These are phyloP conservation scores for Tanacetum coccineum DNA, from an alignment of 129 eudicot genomes.

Conservation along the genomic window DNA sequence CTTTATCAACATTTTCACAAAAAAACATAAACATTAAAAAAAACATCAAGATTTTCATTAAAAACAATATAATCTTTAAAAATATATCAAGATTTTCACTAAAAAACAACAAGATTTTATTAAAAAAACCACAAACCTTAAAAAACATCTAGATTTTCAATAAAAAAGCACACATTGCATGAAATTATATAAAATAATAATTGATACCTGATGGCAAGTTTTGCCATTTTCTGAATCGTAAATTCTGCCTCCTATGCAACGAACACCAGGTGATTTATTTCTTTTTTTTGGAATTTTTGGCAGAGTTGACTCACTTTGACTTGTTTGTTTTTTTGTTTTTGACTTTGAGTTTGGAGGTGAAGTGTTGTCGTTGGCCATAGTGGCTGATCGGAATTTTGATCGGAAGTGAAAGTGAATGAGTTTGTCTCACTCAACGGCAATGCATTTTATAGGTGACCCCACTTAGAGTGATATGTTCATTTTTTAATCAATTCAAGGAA, in stretches of 20 bases:
- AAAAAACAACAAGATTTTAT: background rate
- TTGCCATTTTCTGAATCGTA: conserved; percentile 56
- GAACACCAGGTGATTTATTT: conserved; percentile 40
- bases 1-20: background rate
- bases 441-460: too few species aligned
- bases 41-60: background rate
- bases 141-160: background rate
- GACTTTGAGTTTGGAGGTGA: too few species aligned
- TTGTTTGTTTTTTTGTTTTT: too few species aligned
- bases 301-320: too few species aligned
- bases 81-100: background rate
- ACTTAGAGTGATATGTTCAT: too few species aligned
- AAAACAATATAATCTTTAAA: background rate
- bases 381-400: too few species aligned
- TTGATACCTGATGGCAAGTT: conserved; percentile 51
- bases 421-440: too few species aligned
- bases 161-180: conserved; percentile 29
- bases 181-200: background rate
- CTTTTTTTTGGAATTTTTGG: conserved; percentile 20
- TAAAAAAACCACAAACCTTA: background rate
- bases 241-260: conserved; percentile 42
- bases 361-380: too few species aligned
- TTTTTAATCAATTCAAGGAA: too few species aligned
- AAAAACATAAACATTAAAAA: background rate
- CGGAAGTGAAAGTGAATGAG: too few species aligned